phyloP scores from a whole-genome alignment of 345 rosid genomes.

The Aurinia saxatilis region DNA sequence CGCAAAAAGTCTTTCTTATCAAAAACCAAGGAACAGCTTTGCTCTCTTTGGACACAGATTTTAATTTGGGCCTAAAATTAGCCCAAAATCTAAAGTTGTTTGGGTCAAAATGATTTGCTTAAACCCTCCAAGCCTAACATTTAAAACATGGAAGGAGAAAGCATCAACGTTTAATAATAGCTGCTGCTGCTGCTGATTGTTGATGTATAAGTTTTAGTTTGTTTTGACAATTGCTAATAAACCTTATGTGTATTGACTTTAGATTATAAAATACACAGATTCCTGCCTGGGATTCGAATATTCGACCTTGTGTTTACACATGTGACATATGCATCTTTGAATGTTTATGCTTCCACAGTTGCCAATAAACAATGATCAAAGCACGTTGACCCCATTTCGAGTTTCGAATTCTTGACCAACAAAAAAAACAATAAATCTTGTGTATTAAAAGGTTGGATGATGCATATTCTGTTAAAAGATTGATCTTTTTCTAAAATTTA shows the following conservation, averaged over 20 bases:
- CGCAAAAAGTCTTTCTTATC: too few species aligned
- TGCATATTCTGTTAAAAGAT: neutral
- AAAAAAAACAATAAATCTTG: neutral
- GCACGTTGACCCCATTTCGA: constrained; percentile 7
- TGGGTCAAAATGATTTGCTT: too few species aligned
- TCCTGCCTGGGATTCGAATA: constrained; percentile 18
- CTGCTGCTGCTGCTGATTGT: neutral
- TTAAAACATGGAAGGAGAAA: neutral
- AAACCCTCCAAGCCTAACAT: too few species aligned
- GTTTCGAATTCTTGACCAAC: constrained; percentile 1
- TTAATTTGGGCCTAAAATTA: too few species aligned
- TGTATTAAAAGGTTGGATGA: neutral
- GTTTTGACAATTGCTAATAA: neutral
- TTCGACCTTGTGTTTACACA: constrained; percentile 4
- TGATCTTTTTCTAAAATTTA: neutral
- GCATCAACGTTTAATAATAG: neutral
- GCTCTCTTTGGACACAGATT: too few species aligned
- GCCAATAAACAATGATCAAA: constrained; percentile 15
- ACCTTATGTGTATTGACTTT: constrained; percentile 21
- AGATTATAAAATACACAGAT: constrained; percentile 3
- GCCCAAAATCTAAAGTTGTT: too few species aligned
- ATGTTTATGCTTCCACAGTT: neutral
- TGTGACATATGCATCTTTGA: neutral
- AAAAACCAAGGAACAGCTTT: too few species aligned
- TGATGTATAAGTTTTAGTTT: neutral